Base-by-base conservation (phyloP, 805 yeast species). In the Teunomyces pallodes region DNA sequence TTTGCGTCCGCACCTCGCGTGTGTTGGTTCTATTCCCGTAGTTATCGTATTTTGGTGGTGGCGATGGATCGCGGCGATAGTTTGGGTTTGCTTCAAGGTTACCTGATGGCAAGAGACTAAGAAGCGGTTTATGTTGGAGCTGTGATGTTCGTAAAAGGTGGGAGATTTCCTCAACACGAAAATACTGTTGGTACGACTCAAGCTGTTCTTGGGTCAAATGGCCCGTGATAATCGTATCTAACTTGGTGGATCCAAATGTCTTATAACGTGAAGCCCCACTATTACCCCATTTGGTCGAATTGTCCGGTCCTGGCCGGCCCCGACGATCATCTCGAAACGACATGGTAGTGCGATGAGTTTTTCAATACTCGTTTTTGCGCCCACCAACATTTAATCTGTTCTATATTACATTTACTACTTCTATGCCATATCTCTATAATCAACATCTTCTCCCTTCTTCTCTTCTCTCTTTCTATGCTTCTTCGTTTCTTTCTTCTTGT, bases 11-110 rank as follows among this genome's bases (percentile, higher is more conserved):
- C 40, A 70, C 77, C 45, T 87, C 96, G 47, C 95, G 71, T 0
- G 98, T 90, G 62, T 94, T 94, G 8, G 81, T 82, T 59, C 98
- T 83, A 61, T 82, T 84, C 40, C 99, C 99, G 17, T 72, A 67
- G 28, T 75, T 65, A 67, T 94, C 98, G 66, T 94, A 94, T 48
- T 80, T 81, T 0, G 99, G 99, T 1, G 97, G 90, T 0, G 98
- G 98, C 1, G 96, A 88, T 0, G 91, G 90, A 1, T 95, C 88
- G 51, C 81, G 55, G 44, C 61, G 56, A 54, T 69, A 74, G 46
- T 68, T 70, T 0, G 80, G 76, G 43, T 58, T 55, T 4, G 46
- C 36, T 4, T 48, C 50, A 17, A 48, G 47, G 13, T 59, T 52
- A 5, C 64, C 63, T 8, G 76, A 70, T 0, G 85, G 85, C 9